Evolutionary conservation across 371 early-diverging fungal species (phyloP).

Genomic region (Rhizopus delemar): DNA sequence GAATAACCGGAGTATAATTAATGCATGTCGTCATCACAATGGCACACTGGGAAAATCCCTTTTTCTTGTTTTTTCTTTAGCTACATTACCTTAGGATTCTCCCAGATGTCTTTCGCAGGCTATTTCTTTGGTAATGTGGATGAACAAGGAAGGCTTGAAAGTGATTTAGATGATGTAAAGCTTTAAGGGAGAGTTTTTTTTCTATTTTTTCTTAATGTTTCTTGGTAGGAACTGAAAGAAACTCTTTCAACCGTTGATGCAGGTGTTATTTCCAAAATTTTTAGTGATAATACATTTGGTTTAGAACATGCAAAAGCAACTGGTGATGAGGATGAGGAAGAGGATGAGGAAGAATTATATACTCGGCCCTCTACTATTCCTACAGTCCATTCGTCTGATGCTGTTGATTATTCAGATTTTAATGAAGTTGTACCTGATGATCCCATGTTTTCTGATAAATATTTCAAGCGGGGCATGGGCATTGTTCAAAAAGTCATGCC

Average conservation of each 20-base stretch:
- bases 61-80: no score
- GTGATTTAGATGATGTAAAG: constrained; percentile 63
- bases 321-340: constrained; percentile 45
- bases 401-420: constrained; percentile 82
- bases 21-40: no score
- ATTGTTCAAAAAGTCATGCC: constrained; percentile 32
- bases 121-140: constrained; percentile 91
- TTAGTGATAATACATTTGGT: constrained; percentile 62
- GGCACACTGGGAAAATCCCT: no score
- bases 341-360: constrained; percentile 30
- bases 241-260: constrained; percentile 61
- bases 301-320: constrained; percentile 34
- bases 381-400: constrained; percentile 61
- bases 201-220: neutral
- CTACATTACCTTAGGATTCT: no score
- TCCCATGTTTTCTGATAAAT: constrained; percentile 41
- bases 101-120: constrained; percentile 64
- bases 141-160: constrained; percentile 78
- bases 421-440: constrained; percentile 79
- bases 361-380: constrained; percentile 21
- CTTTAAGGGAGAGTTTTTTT: no score
- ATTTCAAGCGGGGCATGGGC: constrained; percentile 43
- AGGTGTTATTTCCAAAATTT: constrained; percentile 54
- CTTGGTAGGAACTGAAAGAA: constrained; percentile 65
- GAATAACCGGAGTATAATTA: no score